Evolutionary conservation across 129 eudicot species (phyloP).

Genomic region (Artemisia tridentata): DNA sequence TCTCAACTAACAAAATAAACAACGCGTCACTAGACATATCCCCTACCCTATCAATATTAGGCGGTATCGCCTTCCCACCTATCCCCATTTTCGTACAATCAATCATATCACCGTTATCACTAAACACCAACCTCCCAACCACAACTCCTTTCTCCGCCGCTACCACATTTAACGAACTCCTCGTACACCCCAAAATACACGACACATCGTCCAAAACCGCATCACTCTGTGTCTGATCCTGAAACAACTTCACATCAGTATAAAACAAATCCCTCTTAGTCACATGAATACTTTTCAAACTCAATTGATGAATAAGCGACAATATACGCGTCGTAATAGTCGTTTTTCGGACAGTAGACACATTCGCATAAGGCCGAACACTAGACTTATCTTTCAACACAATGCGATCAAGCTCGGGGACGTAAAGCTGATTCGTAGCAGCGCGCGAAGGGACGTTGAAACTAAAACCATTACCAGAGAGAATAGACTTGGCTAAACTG

Average conservation of each 20-base stretch:
- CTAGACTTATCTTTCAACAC: constrained; percentile 77
- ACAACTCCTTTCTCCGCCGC: constrained; percentile 95
- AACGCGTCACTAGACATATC: constrained; percentile 94
- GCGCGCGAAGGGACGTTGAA: constrained; percentile 92
- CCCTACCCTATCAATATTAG: constrained; percentile 90
- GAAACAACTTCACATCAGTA: constrained; percentile 92
- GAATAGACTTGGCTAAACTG: constrained; percentile 63
- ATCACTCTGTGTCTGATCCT: constrained; percentile 83
- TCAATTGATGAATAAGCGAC: constrained; percentile 71
- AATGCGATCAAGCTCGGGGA: constrained; percentile 92
- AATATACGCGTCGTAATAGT: constrained; percentile 78
- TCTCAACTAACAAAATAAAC: constrained; percentile 81
- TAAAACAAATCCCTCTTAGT: constrained; percentile 91
- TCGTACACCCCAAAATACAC: constrained; percentile 77
- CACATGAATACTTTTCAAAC: constrained; percentile 66
- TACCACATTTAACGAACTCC: constrained; percentile 79
- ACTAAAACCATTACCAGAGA: constrained; percentile 79
- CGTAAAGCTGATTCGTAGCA: constrained; percentile 85
- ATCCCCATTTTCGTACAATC: constrained; percentile 98
- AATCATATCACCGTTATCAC: constrained; percentile 90
- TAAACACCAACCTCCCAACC: constrained; percentile 74
- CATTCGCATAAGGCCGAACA: constrained; percentile 62
- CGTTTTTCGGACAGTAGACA: constrained; percentile 78
- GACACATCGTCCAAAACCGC: constrained; percentile 87
- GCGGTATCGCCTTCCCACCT: constrained; percentile 92